Percentiles rank a stretch among this genome's conserved stretches.
Conservation (phyloP, 257 asterid genomes). For the Solanum bukasovii region DNA sequence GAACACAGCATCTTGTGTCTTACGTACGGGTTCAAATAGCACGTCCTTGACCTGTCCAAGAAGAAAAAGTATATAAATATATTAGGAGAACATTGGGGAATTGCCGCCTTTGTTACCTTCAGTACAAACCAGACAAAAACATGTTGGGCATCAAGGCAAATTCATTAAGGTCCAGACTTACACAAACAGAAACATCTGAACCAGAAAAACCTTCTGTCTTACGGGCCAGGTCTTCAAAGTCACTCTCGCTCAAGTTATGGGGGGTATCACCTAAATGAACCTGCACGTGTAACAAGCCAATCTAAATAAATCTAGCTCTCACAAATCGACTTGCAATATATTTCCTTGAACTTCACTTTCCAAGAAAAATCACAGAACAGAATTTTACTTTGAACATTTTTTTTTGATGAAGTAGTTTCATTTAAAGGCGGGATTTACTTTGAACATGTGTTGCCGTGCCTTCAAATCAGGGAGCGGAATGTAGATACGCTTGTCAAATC, state of each 20-base stretch:
- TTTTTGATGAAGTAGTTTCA: not conserved
- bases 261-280: conserved; percentile 52
- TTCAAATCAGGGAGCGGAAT: conserved; percentile 92
- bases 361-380: not conserved
- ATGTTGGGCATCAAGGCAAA: not conserved
- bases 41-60: conserved; percentile 82
- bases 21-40: conserved; percentile 90
- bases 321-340: not conserved
- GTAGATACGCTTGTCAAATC: conserved; percentile 94
- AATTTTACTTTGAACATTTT: conserved; percentile 69
- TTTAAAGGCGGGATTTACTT: conserved; percentile 25
- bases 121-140: not conserved
- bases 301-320: not conserved
- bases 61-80: not conserved
- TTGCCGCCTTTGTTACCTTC: not conserved
- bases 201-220: conserved; percentile 49
- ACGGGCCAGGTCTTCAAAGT: conserved; percentile 35
- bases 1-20: conserved; percentile 93
- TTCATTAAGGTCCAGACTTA: conserved; percentile 10
- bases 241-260: conserved; percentile 38
- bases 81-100: not conserved
- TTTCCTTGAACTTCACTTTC: not conserved
- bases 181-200: conserved; percentile 48
- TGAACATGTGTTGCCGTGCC: conserved; percentile 97
- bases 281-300: conserved; percentile 7